Conservation (phyloP, 805 yeast species). For the Zygoascus tannicola region DNA sequence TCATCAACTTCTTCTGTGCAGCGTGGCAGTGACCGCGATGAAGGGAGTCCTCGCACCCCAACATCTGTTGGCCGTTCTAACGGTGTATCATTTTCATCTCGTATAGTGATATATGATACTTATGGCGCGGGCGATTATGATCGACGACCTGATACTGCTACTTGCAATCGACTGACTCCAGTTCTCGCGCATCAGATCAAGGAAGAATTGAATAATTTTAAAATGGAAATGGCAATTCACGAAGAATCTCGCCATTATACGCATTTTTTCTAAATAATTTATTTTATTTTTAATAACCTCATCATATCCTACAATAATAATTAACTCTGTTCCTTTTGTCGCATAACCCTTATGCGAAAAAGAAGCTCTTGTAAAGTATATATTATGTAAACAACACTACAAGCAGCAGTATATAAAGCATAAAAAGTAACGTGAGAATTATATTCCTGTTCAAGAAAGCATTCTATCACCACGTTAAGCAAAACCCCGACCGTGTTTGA, state of each 20-base stretch:
- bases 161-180: constrained; percentile 88
- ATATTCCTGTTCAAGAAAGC: too few species aligned
- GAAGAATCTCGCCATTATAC: constrained; percentile 70
- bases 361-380: too few species aligned
- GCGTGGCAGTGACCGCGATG: not conserved
- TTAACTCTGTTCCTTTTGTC: too few species aligned
- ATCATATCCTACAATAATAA: too few species aligned
- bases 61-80: not conserved
- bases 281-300: constrained; percentile 1
- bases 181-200: constrained; percentile 74
- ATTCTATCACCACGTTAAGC: too few species aligned
- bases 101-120: constrained; percentile 78
- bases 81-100: constrained; percentile 62
- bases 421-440: too few species aligned
- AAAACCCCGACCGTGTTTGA: too few species aligned
- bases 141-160: constrained; percentile 84
- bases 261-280: constrained; percentile 56
- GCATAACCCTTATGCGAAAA: too few species aligned
- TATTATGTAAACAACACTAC: too few species aligned
- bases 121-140: constrained; percentile 79
- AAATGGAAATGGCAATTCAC: constrained; percentile 76
- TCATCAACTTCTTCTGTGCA: constrained; percentile 2
- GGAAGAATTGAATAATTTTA: constrained; percentile 73
- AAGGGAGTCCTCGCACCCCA: not conserved
- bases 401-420: too few species aligned